Percentiles rank a stretch among this genome's conserved stretches.
phyloP scores from a whole-genome alignment of 441 rosid genomes.

The Croton setiger region DNA sequence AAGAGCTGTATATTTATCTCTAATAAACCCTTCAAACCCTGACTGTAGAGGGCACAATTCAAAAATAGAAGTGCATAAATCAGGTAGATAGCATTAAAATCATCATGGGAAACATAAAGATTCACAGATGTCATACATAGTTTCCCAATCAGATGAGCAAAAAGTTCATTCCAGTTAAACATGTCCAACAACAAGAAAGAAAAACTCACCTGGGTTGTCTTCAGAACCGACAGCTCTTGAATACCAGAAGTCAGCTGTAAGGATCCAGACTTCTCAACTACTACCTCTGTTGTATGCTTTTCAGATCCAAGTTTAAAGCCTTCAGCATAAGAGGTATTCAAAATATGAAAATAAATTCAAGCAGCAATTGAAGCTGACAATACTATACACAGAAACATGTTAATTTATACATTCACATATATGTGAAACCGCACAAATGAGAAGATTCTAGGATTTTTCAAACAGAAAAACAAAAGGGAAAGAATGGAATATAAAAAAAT shows the following conservation, averaged over 20 bases:
- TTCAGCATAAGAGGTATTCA: slow-evolving; percentile 22
- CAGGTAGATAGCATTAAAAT: background rate
- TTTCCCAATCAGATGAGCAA: background rate
- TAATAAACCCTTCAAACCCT: slow-evolving; percentile 85
- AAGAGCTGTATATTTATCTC: slow-evolving; percentile 79
- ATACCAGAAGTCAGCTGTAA: slow-evolving; percentile 64
- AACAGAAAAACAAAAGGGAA: background rate
- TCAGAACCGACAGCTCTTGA: slow-evolving; percentile 69
- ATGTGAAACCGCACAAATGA: background rate
- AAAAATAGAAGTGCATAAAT: slow-evolving; percentile 9
- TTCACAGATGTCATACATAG: background rate
- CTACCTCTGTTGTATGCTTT: slow-evolving; percentile 72
- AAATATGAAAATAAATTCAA: background rate
- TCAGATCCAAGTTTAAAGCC: slow-evolving; percentile 94
- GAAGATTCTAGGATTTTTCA: background rate
- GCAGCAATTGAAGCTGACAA: background rate
- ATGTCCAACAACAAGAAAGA: slow-evolving; percentile 2
- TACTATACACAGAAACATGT: background rate
- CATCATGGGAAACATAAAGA: background rate
- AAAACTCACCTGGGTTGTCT: slow-evolving; percentile 74
- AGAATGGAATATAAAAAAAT: background rate
- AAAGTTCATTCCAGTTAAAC: slow-evolving; percentile 11
- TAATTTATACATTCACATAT: background rate
- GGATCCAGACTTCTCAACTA: slow-evolving; percentile 57
- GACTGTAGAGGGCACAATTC: slow-evolving; percentile 52